These are phyloP conservation scores for Geotrichum histeridarum DNA, from an alignment of 1,139 yeast genomes.

Conservation along the genomic window DNA sequence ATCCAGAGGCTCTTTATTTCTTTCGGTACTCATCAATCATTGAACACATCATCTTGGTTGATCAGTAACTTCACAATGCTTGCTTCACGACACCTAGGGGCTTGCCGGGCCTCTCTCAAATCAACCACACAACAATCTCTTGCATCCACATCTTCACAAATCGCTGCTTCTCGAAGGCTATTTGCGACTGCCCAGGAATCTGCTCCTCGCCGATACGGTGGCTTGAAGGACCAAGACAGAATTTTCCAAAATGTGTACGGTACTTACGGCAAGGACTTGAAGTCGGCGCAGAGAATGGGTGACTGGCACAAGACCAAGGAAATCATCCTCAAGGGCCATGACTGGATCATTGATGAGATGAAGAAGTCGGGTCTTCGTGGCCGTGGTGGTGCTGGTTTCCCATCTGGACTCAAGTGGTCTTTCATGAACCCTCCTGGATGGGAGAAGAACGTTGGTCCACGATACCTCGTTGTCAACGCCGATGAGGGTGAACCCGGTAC, in stretches of 20 bases:
- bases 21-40: too few species aligned
- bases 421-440: conserved; percentile 94
- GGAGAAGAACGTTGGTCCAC: conserved; percentile 82
- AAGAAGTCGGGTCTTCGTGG: conserved; percentile 82
- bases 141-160: conserved; percentile 14
- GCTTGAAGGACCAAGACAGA: conserved; percentile 77
- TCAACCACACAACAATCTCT: conserved; percentile 12
- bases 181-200: conserved; percentile 35
- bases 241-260: conserved; percentile 79
- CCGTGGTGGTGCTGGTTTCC: conserved; percentile 92
- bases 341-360: conserved; percentile 83
- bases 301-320: conserved; percentile 91
- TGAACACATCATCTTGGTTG: too few species aligned
- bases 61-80: conserved; percentile 13
- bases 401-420: conserved; percentile 85
- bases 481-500: conserved; percentile 96
- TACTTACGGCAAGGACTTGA: conserved; percentile 67
- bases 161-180: conserved; percentile 8
- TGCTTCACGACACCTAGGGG: conserved; percentile 17
- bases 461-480: conserved; percentile 82
- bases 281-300: conserved; percentile 71
- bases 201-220: conserved; percentile 57
- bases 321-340: conserved; percentile 72
- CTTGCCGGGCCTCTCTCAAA: conserved; percentile 16
- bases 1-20: too few species aligned